These are phyloP conservation scores for Hansfordia pulvinata DNA, from an alignment of 2,329 filamentous ascomycete genomes.

Conservation along the genomic window DNA sequence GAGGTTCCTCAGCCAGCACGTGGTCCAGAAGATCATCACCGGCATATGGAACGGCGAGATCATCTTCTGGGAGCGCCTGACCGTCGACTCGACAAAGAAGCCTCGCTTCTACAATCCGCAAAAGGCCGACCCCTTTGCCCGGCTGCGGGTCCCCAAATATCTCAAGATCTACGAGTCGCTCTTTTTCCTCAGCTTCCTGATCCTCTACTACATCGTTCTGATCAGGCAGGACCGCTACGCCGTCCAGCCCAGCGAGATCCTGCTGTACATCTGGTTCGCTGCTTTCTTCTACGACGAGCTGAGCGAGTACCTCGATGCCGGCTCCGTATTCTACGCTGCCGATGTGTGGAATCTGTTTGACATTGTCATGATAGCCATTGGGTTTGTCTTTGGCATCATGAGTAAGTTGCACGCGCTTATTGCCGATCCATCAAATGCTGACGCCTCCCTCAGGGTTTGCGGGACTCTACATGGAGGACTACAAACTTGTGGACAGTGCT, in stretches of 20 bases:
- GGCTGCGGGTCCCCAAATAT: constrained; percentile 59
- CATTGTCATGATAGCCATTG: constrained; percentile 61
- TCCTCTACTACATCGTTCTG: constrained; percentile 77
- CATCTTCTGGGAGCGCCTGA: constrained; percentile 59
- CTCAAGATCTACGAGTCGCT: constrained; percentile 59
- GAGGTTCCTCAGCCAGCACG: constrained; percentile 55
- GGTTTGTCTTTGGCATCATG: constrained; percentile 54
- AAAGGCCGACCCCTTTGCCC: constrained; percentile 49
- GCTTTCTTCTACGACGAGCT: constrained; percentile 83
- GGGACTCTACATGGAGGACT: constrained; percentile 47
- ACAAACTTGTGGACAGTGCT: constrained; percentile 56
- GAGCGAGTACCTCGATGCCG: constrained; percentile 74
- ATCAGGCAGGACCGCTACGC: constrained; percentile 53
- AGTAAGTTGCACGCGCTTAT: constrained; percentile 36
- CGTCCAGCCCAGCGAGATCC: constrained; percentile 55
- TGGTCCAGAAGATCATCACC: constrained; percentile 59
- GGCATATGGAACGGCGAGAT: constrained; percentile 64
- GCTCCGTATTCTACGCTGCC: constrained; percentile 70
- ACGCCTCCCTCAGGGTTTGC: constrained; percentile 38
- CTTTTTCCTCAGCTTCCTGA: constrained; percentile 58
- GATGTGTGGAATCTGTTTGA: constrained; percentile 74
- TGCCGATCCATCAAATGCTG: constrained; percentile 5
- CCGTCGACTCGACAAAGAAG: constrained; percentile 48
- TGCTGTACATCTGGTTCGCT: constrained; percentile 75
- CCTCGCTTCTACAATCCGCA: constrained; percentile 50